These are phyloP conservation scores for Ilyonectria sp. DNA, from an alignment of 2,329 filamentous ascomycete species.

Conservation along the genomic window DNA sequence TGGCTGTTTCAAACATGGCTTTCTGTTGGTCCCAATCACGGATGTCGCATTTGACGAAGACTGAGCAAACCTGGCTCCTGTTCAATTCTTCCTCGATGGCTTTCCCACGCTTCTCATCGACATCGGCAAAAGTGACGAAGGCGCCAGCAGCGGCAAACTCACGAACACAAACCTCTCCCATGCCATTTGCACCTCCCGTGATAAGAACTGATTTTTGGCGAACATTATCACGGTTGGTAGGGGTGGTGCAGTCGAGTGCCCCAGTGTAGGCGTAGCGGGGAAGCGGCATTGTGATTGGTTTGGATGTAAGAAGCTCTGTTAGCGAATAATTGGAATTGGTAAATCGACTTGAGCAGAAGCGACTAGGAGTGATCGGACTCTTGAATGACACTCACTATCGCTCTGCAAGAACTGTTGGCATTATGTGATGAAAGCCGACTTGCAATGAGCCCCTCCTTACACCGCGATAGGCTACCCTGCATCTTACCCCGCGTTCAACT, in stretches of 20 bases:
- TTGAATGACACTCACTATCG: neutral
- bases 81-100: slow-evolving; percentile 53
- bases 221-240: slow-evolving; percentile 37
- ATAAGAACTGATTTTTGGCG: slow-evolving; percentile 63
- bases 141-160: slow-evolving; percentile 56
- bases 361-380: too few species aligned
- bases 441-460: neutral
- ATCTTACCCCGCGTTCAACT: neutral
- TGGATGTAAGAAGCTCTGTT: neutral
- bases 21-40: slow-evolving; percentile 61
- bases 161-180: slow-evolving; percentile 55
- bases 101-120: slow-evolving; percentile 52
- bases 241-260: slow-evolving; percentile 37
- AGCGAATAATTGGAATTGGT: neutral
- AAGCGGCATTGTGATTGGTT: slow-evolving; percentile 21
- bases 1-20: slow-evolving; percentile 58
- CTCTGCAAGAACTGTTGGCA: neutral
- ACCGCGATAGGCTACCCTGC: neutral
- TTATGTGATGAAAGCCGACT: neutral
- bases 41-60: slow-evolving; percentile 60
- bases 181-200: slow-evolving; percentile 63
- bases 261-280: slow-evolving; percentile 40
- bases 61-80: slow-evolving; percentile 34
- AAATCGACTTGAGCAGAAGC: too few species aligned
- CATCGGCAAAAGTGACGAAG: slow-evolving; percentile 59